Evolutionary conservation across 345 rosid genomes (phyloP), one percentile per base, ranked within the genome.

Genomic region (Triadica sebifera): DNA sequence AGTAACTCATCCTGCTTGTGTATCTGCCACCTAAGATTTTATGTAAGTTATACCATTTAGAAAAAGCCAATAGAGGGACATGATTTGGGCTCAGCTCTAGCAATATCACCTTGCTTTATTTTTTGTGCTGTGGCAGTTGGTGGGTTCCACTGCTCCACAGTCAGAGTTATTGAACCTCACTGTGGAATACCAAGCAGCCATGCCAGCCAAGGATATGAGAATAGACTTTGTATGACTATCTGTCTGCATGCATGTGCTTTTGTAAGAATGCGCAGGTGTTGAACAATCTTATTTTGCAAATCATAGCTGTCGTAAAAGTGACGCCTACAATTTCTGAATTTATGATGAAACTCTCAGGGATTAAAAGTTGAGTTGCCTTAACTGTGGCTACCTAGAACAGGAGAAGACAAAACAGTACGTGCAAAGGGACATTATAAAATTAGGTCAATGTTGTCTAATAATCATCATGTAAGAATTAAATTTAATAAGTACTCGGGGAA

Each of bases 61-160:
- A 58, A 12, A 53, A 57, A 72, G 51, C 34, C 38, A 67, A 29
- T 29, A 29, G 34, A 71, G 38, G 45, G 70, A 22, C 73, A 65
- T 43, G 67, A 58, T 53, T 29, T 29, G 34, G 34, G 34, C 34
- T 29, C 34, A 29, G 34, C 34, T 29, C 34, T 29, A 29, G 2
- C 34, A 29, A 29, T 29, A 29, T 29, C 34, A 29, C 34, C 34
- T 29, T 29, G 34, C 34, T 29, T 29, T 29, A 29, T 29, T 29
- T 29, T 29, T 29, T 29, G 34, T 2, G 34, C 34, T 29, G 34
- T 29, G 2, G 58, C 61, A 39, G 64, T 46, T 3, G 58, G 78
- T 77, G 72, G 80, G 62, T 55, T 65, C 74, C 62, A 50, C 72
- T 16, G 65, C 55, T 75, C 25, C 56, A 61, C 19, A 60, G 55